phyloP scores from a whole-genome alignment of 257 asterid genomes.

The Jaltomata sinuosa region DNA sequence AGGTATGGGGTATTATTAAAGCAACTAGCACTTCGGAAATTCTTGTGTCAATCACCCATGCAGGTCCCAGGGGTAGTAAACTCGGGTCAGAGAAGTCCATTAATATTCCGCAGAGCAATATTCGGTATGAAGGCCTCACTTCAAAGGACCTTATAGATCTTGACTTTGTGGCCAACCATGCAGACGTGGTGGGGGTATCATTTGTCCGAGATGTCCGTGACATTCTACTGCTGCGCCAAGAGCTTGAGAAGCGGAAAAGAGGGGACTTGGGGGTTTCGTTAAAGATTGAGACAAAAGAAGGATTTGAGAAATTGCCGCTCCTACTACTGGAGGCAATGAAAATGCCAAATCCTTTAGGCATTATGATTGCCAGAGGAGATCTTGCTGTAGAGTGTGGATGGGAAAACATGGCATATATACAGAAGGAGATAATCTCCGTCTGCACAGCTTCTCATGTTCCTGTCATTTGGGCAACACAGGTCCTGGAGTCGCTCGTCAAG shows the following conservation, averaged over 20 bases:
- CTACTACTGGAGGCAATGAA: slow-evolving; percentile 61
- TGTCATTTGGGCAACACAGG: slow-evolving; percentile 65
- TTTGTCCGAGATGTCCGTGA: slow-evolving; percentile 52
- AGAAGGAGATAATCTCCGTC: slow-evolving; percentile 47
- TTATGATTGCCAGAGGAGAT: slow-evolving; percentile 79
- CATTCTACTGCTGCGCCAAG: slow-evolving; percentile 44
- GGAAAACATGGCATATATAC: slow-evolving; percentile 67
- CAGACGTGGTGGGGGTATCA: slow-evolving; percentile 68
- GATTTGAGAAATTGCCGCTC: slow-evolving; percentile 51
- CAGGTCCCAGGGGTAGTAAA: slow-evolving; percentile 53
- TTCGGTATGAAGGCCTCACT: slow-evolving; percentile 63
- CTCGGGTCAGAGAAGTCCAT: slow-evolving; percentile 71
- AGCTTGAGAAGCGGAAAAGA: slow-evolving; percentile 39
- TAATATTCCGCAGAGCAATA: slow-evolving; percentile 59
- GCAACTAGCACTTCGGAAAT: slow-evolving; percentile 63
- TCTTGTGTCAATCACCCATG: slow-evolving; percentile 55
- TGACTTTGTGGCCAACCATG: slow-evolving; percentile 57
- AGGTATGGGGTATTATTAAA: slow-evolving; percentile 59
- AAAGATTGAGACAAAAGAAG: slow-evolving; percentile 68
- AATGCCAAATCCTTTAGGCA: slow-evolving; percentile 48
- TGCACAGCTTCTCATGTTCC: slow-evolving; percentile 63
- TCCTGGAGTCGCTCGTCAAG: slow-evolving; percentile 56
- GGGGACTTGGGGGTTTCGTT: slow-evolving; percentile 43
- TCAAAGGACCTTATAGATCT: slow-evolving; percentile 67
- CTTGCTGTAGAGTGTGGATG: slow-evolving; percentile 83